Evolutionary conservation across 345 rosid species (phyloP), one percentile per base, ranked within the genome.

Genomic region (Eucalyptus curtisii): DNA sequence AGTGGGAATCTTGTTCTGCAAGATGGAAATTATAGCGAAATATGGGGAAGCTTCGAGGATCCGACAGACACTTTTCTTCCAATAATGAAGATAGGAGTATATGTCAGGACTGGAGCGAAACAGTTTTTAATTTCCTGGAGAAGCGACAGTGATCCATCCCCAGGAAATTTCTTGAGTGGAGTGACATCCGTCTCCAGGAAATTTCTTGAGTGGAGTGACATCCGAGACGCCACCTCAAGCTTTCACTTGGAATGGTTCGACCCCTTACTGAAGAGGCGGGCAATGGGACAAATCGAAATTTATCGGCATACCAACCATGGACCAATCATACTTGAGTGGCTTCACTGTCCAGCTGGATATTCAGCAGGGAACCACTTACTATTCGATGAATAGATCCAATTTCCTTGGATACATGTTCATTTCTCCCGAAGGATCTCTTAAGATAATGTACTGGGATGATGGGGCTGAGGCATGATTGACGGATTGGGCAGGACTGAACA

Each of bases 21-120:
- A 61, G 86, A 55, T 27, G 68, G n/a, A 42, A 44, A 22, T 42
- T 55, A 76, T 5, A 86, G 64, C 15, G 8, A 42, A 3, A 81
- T 90, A 44, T 93, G 95, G 95, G 91, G 13, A 31, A 91, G 92
- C 76, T 93, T 93, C 48, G 92, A 93, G 53, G 20, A 90, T 79
- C 94, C 93, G 13, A 89, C 91, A 4, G 94, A 93, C 76, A 92
- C 93, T 25, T 33, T 91, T 64, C 88, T 93, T 11, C 90, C 92
- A 3, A 90, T 64, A 11, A 93, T 93, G 94, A 90, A 90, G 87
- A 12, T 93, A 0, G 94, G 94, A 13, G 86, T 91, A 87, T 89
- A 90, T 76, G 31, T 20, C 71, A 81, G 17, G 19, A 88, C 86
- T 49, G 79, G 88, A 15, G 27, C 53, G 13, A 84, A 90, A 25